These are phyloP conservation scores for Aspergillus spinulosporus DNA, from an alignment of 2,329 filamentous ascomycete genomes.

Conservation along the genomic window DNA sequence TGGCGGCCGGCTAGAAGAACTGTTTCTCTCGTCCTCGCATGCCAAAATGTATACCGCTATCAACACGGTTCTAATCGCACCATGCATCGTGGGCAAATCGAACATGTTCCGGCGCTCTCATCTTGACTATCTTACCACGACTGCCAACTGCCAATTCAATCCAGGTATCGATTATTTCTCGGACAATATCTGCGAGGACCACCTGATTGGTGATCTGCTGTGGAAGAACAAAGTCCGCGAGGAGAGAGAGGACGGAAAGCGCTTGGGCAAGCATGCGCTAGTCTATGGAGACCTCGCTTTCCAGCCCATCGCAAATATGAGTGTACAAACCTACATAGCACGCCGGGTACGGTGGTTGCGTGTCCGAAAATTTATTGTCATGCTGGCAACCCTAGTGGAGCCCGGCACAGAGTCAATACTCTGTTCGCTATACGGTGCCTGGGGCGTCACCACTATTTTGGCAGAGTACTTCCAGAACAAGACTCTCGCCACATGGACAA, in stretches of 20 bases:
- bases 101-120: slow-evolving; percentile 98
- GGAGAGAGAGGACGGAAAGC: slow-evolving; percentile 39
- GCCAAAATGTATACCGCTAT: slow-evolving; percentile 98
- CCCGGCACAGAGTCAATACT: slow-evolving; percentile 87
- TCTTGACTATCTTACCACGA: slow-evolving; percentile 68
- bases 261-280: slow-evolving; percentile 75
- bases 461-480: slow-evolving; percentile 57
- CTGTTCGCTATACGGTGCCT: slow-evolving; percentile 78
- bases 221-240: slow-evolving; percentile 61
- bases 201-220: slow-evolving; percentile 87
- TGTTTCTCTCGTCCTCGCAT: slow-evolving; percentile 90
- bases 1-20: slow-evolving; percentile 85
- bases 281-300: slow-evolving; percentile 83
- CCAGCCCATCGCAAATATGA: slow-evolving; percentile 84
- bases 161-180: slow-evolving; percentile 90
- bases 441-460: slow-evolving; percentile 69
- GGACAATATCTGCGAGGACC: slow-evolving; percentile 95
- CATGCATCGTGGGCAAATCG: slow-evolving; percentile 93
- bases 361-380: slow-evolving; percentile 91
- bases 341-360: slow-evolving; percentile 86
- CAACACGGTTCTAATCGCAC: slow-evolving; percentile 86
- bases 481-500: slow-evolving; percentile 63
- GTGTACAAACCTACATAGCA: slow-evolving; percentile 72
- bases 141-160: slow-evolving; percentile 47
- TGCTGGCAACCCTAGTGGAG: slow-evolving; percentile 84